These are phyloP conservation scores for Coccomyxa sp. DNA, from an alignment of 139 green algal genomes.

Conservation along the genomic window DNA sequence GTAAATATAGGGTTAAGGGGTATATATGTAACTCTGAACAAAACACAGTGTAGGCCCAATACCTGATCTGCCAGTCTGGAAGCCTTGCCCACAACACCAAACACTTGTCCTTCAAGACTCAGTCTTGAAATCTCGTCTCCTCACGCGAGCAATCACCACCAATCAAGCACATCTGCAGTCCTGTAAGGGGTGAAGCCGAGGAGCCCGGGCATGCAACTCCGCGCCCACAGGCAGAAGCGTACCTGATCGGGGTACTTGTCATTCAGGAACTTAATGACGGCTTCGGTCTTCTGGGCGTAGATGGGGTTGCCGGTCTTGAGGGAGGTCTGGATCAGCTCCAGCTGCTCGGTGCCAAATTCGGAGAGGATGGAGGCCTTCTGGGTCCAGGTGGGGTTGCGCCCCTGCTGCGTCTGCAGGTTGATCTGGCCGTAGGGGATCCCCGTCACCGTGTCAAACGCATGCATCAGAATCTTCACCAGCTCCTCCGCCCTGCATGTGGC, in stretches of 20 bases:
- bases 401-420: slow-evolving; percentile 37
- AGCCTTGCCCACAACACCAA: no score
- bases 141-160: no score
- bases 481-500: slow-evolving; percentile 32
- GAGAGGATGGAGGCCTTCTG: slow-evolving; percentile 23
- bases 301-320: slow-evolving; percentile 29
- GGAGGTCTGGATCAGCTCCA: slow-evolving; percentile 48
- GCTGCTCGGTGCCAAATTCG: slow-evolving; percentile 48
- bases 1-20: no score
- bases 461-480: slow-evolving; percentile 52
- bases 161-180: no score
- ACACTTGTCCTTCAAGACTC: no score
- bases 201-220: no score
- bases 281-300: slow-evolving; percentile 13
- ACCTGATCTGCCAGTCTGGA: no score
- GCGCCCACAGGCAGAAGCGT: no score
- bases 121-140: no score
- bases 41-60: background rate
- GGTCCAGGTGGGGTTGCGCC: slow-evolving; percentile 40
- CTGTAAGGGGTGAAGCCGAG: no score
- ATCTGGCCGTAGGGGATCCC: slow-evolving; percentile 60
- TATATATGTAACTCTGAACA: background rate
- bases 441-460: slow-evolving; percentile 62
- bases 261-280: slow-evolving; percentile 21
- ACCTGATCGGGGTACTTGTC: slow-evolving; percentile 27